Percentiles rank a stretch among this genome's conserved stretches.
Evolutionary conservation across 2,329 filamentous ascomycete species (phyloP).

Genomic region (Exophiala phaeomuriformis): DNA sequence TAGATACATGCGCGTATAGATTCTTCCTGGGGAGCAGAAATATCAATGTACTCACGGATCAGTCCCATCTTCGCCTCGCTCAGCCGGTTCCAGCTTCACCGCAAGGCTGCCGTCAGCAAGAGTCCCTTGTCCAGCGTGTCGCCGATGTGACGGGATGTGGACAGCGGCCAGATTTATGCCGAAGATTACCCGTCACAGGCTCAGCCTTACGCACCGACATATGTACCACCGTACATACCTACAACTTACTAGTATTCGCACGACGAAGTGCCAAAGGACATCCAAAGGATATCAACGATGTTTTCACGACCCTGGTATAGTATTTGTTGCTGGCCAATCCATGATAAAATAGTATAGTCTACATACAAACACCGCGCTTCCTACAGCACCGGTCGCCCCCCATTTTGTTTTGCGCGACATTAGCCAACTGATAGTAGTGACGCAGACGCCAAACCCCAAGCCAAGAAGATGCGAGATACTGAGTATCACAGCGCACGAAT

Average conservation of each 20-base stretch:
- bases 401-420: too few species aligned
- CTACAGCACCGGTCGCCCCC: too few species aligned
- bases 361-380: too few species aligned
- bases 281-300: too few species aligned
- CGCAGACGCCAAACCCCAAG: background rate
- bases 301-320: too few species aligned
- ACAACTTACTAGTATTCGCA: conserved; percentile 30
- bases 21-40: background rate
- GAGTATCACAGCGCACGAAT: conserved; percentile 36
- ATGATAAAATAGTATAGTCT: too few species aligned
- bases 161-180: conserved; percentile 5
- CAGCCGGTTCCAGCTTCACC: conserved; percentile 20
- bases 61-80: conserved; percentile 25
- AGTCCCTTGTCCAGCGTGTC: background rate
- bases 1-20: conserved; percentile 9
- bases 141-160: conserved; percentile 10
- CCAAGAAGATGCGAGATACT: conserved; percentile 50
- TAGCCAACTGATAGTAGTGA: too few species aligned
- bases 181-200: conserved; percentile 12
- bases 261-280: background rate
- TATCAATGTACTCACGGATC: conserved; percentile 18
- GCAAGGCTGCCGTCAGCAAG: conserved; percentile 13
- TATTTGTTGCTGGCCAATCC: too few species aligned
- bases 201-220: background rate
- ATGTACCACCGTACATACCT: background rate